Percentiles rank a stretch among this genome's conserved stretches.
Evolutionary conservation across 2,329 filamentous ascomycete genomes (phyloP).

Genomic region (Plenodomus tracheiphilus): DNA sequence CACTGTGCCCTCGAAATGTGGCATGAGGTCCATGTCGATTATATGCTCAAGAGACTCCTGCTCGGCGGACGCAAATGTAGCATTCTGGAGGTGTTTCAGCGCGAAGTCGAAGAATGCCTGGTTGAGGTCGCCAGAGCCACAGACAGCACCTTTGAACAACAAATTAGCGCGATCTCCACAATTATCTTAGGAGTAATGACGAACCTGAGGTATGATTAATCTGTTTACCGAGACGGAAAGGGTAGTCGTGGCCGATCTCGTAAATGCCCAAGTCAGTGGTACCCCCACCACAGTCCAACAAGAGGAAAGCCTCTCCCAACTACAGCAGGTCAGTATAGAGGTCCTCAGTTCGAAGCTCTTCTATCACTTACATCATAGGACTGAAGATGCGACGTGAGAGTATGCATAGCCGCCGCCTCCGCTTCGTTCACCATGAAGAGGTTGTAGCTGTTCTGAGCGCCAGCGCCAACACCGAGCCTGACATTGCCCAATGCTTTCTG

Average conservation of each 20-base stretch:
- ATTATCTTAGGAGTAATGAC: not conserved
- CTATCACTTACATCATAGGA: not conserved
- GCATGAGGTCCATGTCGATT: constrained; percentile 12
- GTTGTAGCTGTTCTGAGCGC: constrained; percentile 2
- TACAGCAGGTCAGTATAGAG: not conserved
- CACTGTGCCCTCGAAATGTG: constrained; percentile 9
- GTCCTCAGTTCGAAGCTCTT: not conserved
- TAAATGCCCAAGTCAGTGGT: constrained; percentile 16
- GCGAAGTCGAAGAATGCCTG: constrained; percentile 5
- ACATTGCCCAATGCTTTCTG: constrained; percentile 9
- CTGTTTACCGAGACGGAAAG: constrained; percentile 12
- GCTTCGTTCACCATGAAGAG: constrained; percentile 23
- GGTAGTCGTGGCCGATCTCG: constrained; percentile 6
- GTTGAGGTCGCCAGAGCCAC: constrained; percentile 12
- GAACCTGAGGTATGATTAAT: constrained; percentile 11
- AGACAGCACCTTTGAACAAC: constrained; percentile 4
- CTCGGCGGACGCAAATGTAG: not conserved
- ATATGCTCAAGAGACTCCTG: constrained; percentile 6
- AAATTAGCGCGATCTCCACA: not conserved
- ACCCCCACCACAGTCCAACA: constrained; percentile 19
- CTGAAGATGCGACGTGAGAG: not conserved
- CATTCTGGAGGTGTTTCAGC: constrained; percentile 7
- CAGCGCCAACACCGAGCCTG: constrained; percentile 4
- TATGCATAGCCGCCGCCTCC: constrained; percentile 18
- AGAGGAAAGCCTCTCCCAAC: constrained; percentile 11